Base-by-base conservation (phyloP, 257 asterid genomes). In the Lycium ferocissimum region DNA sequence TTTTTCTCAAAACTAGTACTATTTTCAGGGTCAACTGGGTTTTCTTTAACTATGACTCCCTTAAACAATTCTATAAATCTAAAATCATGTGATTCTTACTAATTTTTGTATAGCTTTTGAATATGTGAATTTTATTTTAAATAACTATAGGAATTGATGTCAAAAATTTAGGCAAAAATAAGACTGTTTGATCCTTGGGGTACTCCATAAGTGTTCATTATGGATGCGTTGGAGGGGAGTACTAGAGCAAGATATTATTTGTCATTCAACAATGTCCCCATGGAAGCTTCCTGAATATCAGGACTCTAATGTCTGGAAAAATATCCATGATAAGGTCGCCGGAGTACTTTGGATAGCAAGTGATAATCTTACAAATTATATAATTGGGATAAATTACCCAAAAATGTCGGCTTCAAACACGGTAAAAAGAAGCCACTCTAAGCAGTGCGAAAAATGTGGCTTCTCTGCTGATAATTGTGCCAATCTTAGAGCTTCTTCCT, bases 361-460 rank as follows among this genome's bases (percentile, higher is more conserved):
- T 26, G 65, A 78, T 26, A 53, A 78, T 78, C 82, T 14, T 53
- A 26, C 40, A 81, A 33, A 84, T 10, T 86, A 78, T 86, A 38
- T 53, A 14, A 78, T 78, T 51, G 65, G 15, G 14, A 14, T 26
- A 80, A 81, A 72, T 86, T 88, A 97, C 99, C 98, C 89, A 87
- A 98, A 97, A 86, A 97, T 92, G 85, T 94, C 98, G 83, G 99
- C 98, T 87, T 97, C 99, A 88, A 97, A 95, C 78, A 97, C 99
- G 15, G 99, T 97, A 91, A 97, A 97, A 80, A 97, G 94, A 90
- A 97, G 99, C 98, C 98, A 97, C 90, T 97, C 99, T 84, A 97
- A 92, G 90, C 98, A 97, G 90, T 95, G 98, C 70, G 99, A 94
- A 92, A 97, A 97, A 90, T 97, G 98, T 81, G 98, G 99, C 93